Evolutionary conservation across 805 yeast species (phyloP).

Genomic region (Saturnispora sanitii): DNA sequence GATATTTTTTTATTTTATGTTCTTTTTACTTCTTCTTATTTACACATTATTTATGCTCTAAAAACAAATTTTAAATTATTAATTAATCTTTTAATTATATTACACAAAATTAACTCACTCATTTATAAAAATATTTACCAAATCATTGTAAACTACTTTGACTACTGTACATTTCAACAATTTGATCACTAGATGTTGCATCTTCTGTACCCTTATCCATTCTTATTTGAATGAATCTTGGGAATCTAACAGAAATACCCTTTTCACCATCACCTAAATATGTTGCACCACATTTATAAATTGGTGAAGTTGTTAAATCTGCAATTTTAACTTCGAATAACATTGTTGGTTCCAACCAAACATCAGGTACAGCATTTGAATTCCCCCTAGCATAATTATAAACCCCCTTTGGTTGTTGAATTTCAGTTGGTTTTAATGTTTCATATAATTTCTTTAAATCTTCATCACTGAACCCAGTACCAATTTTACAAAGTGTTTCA

Average conservation of each 20-base stretch:
- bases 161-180: slow-evolving; percentile 71
- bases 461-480: slow-evolving; percentile 93
- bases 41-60: no score
- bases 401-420: slow-evolving; percentile 52
- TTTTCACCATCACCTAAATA: slow-evolving; percentile 46
- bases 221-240: slow-evolving; percentile 73
- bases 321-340: slow-evolving; percentile 89
- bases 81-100: no score
- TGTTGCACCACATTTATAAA: slow-evolving; percentile 76
- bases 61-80: no score
- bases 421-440: slow-evolving; percentile 52
- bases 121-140: no score
- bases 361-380: slow-evolving; percentile 73
- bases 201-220: slow-evolving; percentile 83
- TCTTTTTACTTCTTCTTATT: no score
- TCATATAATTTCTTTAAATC: slow-evolving; percentile 51
- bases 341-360: slow-evolving; percentile 85
- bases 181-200: slow-evolving; percentile 78
- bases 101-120: no score
- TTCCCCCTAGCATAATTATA: slow-evolving; percentile 51
- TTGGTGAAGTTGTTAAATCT: slow-evolving; percentile 79
- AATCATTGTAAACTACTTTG: slow-evolving; percentile 39
- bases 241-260: slow-evolving; percentile 84
- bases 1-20: no score
- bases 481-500: slow-evolving; percentile 94